Evolutionary conservation across 2,329 filamentous ascomycete species (phyloP), one percentile per base, ranked within the genome.

Genomic region (Rhinocladiella mackenziei): DNA sequence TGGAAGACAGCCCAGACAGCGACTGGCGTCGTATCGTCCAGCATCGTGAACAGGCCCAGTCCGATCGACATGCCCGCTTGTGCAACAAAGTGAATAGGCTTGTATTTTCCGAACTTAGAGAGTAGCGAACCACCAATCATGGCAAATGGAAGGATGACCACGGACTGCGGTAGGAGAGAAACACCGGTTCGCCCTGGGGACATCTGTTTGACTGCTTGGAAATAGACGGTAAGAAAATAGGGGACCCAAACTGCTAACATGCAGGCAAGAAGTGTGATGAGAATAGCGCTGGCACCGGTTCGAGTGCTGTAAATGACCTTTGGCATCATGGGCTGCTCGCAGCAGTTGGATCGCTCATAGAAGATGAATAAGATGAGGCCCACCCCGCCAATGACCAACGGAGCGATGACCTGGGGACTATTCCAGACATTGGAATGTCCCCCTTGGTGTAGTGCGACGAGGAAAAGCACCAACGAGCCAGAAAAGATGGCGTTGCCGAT

Each of bases 211-310:
- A 50, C 47, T 4, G 30, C 36, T 36, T 68, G 71, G 29, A 73
- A 56, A 0, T 65, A 59, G 31, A 67, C 54, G 36, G 69, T 28
- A n/a, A 78, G 58, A 0, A 73, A 70, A 49, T 72, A 70, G 2
- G 72, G 42, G 11, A 61, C 61, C 11, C 60, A 60, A 25, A 66
- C 65, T n/a, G 70, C 49, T 67, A 70, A 44, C 14, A 72, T 52
- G 2, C 68, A 65, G 45, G 71, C 67, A 31, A 66, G 50, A 17
- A 71, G 55, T 10, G 66, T 64, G 22, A 64, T 62, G 22, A 65
- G 49, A 44, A 70, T 71, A 5, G 68, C 59, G 44, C 64, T 62
- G 3, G 61, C 46, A 3, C 61, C 59, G 3, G 65, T 61, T 7
- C 56, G 51, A 32, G 59, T 63, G 17, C 58, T 55, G 45, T 71